Percentiles rank a stretch among this genome's conserved stretches.
phyloP scores from a whole-genome alignment of 345 rosid genomes.

The Populus alba region DNA sequence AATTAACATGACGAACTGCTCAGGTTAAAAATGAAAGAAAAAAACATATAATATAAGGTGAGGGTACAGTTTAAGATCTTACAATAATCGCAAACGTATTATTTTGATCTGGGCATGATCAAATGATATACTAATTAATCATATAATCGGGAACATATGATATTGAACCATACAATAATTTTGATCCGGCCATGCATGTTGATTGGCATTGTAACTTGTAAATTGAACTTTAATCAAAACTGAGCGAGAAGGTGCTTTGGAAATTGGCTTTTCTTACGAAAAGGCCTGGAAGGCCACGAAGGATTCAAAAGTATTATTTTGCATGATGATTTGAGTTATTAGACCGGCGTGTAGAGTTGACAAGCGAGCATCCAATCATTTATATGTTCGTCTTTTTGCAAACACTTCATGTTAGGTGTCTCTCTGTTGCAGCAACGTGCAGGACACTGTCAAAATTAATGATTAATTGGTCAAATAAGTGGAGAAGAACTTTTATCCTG shows the following conservation, averaged over 20 bases:
- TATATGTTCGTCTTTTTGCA: slow-evolving; percentile 25
- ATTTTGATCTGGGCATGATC: no score
- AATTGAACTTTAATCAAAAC: no score
- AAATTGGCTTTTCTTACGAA: not conserved
- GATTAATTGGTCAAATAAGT: not conserved
- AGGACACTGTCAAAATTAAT: not conserved
- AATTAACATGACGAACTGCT: not conserved
- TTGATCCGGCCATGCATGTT: no score
- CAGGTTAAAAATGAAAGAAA: no score
- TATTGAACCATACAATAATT: no score
- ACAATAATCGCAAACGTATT: not conserved
- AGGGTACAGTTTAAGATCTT: not conserved
- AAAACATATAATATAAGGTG: not conserved
- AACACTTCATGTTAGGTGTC: slow-evolving; percentile 37
- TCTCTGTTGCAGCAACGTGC: not conserved
- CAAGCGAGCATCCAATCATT: slow-evolving; percentile 40
- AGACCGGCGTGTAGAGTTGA: slow-evolving; percentile 35
- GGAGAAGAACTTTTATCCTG: not conserved
- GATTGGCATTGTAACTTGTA: no score
- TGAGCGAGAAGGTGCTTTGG: not conserved
- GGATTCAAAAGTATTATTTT: not conserved
- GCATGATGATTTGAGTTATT: not conserved
- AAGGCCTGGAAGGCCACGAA: not conserved
- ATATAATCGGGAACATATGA: no score
- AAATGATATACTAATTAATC: no score